Conservation (phyloP, 202 grass and related monocot genomes). For the Setaria viridis region DNA sequence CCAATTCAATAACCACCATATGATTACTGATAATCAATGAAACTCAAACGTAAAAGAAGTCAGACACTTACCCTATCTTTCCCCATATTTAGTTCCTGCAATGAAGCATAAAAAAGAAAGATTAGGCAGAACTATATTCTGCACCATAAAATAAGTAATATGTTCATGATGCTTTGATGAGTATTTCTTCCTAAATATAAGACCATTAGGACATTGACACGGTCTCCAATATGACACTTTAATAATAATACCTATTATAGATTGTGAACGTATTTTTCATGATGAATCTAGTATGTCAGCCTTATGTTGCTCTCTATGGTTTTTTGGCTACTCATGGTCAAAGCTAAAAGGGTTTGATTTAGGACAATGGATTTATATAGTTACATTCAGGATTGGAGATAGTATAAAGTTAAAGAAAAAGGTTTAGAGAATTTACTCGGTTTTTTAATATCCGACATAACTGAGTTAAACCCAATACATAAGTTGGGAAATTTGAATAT, state of each 20-base stretch:
- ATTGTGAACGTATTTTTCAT: background rate
- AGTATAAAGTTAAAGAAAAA: background rate
- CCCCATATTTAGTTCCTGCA: slow-evolving; percentile 61
- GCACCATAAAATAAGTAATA: slow-evolving; percentile 21
- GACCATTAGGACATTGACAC: background rate
- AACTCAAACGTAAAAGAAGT: background rate
- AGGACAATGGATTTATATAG: too few relatives aligned
- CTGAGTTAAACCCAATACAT: background rate
- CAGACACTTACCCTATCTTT: slow-evolving; percentile 54
- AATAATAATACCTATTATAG: background rate
- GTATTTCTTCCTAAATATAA: background rate
- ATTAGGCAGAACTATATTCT: slow-evolving; percentile 17
- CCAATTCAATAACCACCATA: slow-evolving; percentile 20
- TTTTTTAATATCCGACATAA: slow-evolving; percentile 1
- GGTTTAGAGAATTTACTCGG: background rate
- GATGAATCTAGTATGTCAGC: background rate
- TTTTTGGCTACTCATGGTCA: background rate
- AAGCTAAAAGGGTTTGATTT: background rate
- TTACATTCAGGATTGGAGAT: background rate
- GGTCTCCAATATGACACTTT: background rate
- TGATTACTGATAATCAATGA: slow-evolving; percentile 15
- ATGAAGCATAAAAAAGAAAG: slow-evolving; percentile 40
- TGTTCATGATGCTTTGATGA: background rate
- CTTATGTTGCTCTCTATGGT: background rate
- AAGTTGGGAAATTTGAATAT: background rate